Evolutionary conservation across 495 filamentous ascomycete genomes (phyloP).

Genomic region (Bombardia bombarda): DNA sequence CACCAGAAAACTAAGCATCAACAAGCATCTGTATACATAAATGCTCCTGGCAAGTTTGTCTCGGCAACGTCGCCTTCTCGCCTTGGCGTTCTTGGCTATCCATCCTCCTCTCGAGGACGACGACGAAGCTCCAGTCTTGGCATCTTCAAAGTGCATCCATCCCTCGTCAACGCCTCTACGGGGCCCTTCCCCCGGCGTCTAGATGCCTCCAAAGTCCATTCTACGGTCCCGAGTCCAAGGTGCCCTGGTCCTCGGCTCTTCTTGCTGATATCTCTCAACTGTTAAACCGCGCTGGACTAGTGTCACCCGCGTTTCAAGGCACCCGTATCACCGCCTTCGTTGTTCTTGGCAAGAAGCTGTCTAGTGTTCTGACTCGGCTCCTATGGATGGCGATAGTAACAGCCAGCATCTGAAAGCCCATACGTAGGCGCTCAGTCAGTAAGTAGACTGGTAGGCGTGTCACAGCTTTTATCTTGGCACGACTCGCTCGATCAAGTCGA

Average conservation of each 20-base stretch:
- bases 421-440: too few relatives aligned
- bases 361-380: too few relatives aligned
- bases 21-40: not conserved
- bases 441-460: too few relatives aligned
- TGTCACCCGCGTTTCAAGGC: slow-evolving; percentile 26
- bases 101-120: not conserved
- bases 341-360: slow-evolving; percentile 18
- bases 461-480: too few relatives aligned
- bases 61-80: not conserved
- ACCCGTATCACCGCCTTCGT: slow-evolving; percentile 10
- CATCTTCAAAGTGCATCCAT: not conserved
- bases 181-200: not conserved
- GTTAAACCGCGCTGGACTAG: slow-evolving; percentile 6
- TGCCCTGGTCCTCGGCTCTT: not conserved
- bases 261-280: not conserved
- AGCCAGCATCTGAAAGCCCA: too few relatives aligned
- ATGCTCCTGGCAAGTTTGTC: not conserved
- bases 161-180: not conserved
- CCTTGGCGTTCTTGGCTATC: slow-evolving; percentile 1
- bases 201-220: not conserved
- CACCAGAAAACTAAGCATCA: not conserved
- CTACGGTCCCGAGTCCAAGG: not conserved
- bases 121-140: not conserved
- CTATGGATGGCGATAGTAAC: not conserved
- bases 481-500: not conserved